Conservation (phyloP, 192 early-diverging fungal genomes). For the Helicostylum pulchrum region DNA sequence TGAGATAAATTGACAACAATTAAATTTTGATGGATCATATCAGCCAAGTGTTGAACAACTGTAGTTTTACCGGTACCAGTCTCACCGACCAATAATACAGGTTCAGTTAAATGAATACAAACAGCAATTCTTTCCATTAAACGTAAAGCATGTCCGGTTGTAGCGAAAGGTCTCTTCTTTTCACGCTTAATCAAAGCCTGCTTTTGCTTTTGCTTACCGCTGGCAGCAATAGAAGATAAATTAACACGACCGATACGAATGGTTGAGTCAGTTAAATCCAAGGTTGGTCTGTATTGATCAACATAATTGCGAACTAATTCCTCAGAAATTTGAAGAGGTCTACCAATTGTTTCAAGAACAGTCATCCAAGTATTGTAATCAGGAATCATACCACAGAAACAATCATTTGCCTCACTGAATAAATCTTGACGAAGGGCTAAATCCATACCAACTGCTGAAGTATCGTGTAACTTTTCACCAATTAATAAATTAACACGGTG, state of each 20-base stretch:
- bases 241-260: constrained; percentile 59
- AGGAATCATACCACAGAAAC: constrained; percentile 79
- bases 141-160: constrained; percentile 75
- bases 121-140: constrained; percentile 86
- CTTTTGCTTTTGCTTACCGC: constrained; percentile 28
- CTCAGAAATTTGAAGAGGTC: constrained; percentile 61
- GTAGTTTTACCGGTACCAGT: constrained; percentile 99
- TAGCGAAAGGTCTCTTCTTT: constrained; percentile 71
- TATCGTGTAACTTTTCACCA: constrained; percentile 23
- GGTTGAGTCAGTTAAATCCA: constrained; percentile 39
- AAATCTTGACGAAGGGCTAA: constrained; percentile 55
- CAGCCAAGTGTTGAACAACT: constrained; percentile 87
- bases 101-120: constrained; percentile 75
- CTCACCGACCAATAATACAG: constrained; percentile 90
- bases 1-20: constrained; percentile 96
- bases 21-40: constrained; percentile 68
- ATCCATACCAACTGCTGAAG: constrained; percentile 31
- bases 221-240: constrained; percentile 35
- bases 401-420: constrained; percentile 86
- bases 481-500: constrained; percentile 58
- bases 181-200: constrained; percentile 31
- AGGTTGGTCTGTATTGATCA: constrained; percentile 62
- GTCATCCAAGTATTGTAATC: constrained; percentile 61
- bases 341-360: constrained; percentile 63
- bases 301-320: constrained; percentile 69